A percentile compares a stretch with the other conserved stretches of the same genome.
phyloP scores from a whole-genome alignment of 208 protist species.

The Trypanosoma scelopori region DNA sequence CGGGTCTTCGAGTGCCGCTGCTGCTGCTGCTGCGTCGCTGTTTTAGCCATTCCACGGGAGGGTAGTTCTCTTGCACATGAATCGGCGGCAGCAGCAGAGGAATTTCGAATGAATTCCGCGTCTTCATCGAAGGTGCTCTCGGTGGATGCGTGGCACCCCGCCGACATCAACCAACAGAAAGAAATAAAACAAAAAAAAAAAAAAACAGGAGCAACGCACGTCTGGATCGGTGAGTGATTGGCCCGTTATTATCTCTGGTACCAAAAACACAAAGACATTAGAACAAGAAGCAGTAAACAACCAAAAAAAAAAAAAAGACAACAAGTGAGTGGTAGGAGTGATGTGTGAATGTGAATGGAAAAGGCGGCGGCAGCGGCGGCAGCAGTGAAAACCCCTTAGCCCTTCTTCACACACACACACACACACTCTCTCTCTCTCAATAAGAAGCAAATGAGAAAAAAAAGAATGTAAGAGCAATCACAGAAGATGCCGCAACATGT shows the following conservation, averaged over 20 bases:
- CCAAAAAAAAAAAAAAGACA: background rate
- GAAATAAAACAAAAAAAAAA: background rate
- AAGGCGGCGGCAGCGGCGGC: no score
- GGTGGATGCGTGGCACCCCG: background rate
- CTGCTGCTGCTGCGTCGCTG: background rate
- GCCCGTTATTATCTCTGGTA: background rate
- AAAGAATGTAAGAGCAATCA: no score
- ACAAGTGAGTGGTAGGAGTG: no score
- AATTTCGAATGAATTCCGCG: background rate
- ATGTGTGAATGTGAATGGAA: no score
- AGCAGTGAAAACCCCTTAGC: no score
- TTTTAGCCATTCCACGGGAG: background rate
- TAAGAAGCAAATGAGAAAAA: no score
- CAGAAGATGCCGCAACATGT: no score
- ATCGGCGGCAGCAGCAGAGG: background rate
- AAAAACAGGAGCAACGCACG: background rate
- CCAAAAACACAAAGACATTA: no score
- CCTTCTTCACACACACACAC: no score
- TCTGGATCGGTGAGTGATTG: background rate
- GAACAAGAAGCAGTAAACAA: background rate
- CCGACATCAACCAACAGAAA: constrained; percentile 1
- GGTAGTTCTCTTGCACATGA: constrained; percentile 2
- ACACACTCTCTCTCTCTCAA: no score
- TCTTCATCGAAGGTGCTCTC: constrained; percentile 23
- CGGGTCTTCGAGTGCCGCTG: no score